A percentile compares a stretch with the other conserved stretches of the same genome.
These are phyloP conservation scores for Ogataea nakhonphanomensis DNA, from an alignment of 805 yeast genomes.

Conservation along the genomic window DNA sequence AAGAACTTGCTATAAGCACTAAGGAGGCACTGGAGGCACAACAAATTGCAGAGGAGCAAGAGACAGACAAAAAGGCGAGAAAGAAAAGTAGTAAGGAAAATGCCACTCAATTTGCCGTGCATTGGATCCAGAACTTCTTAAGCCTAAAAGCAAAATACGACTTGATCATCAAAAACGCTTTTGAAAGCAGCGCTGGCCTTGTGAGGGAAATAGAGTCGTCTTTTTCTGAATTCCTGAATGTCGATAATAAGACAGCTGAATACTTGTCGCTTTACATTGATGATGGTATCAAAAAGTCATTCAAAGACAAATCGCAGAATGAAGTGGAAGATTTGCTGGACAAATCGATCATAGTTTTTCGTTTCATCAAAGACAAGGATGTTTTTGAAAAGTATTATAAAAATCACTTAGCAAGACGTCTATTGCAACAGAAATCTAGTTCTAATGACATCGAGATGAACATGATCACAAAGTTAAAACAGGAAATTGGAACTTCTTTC, in stretches of 20 bases:
- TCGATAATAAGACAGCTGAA: slow-evolving; percentile 46
- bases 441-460: slow-evolving; percentile 64
- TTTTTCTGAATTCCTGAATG: slow-evolving; percentile 58
- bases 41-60: slow-evolving; percentile 21
- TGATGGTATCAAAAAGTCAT: slow-evolving; percentile 47
- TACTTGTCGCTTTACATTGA: slow-evolving; percentile 57
- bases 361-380: slow-evolving; percentile 77
- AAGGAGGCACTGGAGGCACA: slow-evolving; percentile 21
- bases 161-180: slow-evolving; percentile 43
- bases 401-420: slow-evolving; percentile 79
- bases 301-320: slow-evolving; percentile 44
- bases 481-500: slow-evolving; percentile 76
- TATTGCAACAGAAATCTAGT: slow-evolving; percentile 45
- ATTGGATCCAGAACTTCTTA: slow-evolving; percentile 64
- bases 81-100: slow-evolving; percentile 30
- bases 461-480: slow-evolving; percentile 62
- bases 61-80: slow-evolving; percentile 15
- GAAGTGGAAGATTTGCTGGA: slow-evolving; percentile 46
- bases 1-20: slow-evolving; percentile 30
- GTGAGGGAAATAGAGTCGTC: slow-evolving; percentile 58
- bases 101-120: slow-evolving; percentile 53
- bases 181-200: slow-evolving; percentile 46
- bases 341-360: slow-evolving; percentile 58
- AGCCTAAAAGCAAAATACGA: slow-evolving; percentile 50
- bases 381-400: slow-evolving; percentile 81